Evolutionary conservation across 1,284 basidiomycete species (phyloP), one percentile per base, ranked within the genome.

Genomic region (Ceratobasidium sp.): DNA sequence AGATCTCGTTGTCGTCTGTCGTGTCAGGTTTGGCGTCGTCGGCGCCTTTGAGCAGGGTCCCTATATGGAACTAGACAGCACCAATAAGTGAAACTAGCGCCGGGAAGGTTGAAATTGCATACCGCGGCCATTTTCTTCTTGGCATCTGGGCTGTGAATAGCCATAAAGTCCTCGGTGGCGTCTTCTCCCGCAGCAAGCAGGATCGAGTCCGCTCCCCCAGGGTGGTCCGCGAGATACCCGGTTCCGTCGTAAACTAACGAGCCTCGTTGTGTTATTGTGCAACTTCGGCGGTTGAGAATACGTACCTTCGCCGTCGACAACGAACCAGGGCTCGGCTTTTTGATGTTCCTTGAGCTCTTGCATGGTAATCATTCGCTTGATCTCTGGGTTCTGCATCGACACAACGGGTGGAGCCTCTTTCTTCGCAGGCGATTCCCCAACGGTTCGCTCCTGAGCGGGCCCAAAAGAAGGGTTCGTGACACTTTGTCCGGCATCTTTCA

Each of bases 201-300:
- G 78, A 93, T 93, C 1, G 88, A 89, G 77, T 91, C 88, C 0
- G 86, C 85, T 2, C 92, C 91, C 20, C 92, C 92, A 0, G 91
- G 91, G 81, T 93, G 91, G 23, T 90, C 88, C 27, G 86, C 84
- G 48, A 92, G 84, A 82, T 89, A 92, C 1, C 82, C 83, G 0
- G 89, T 89, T 0, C 87, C 89, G 77, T 91, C 88, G 81, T 88
- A 88, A 20, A 88, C 89, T 73, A 59, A 18, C 27, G 27, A 30
- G 27, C 27, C 27, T 30, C 27, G 27, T 30, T 30, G 27, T 30
- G 27, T 30, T 30, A 30, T 30, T 30, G 27, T 30, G 27, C 27
- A 30, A 30, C 27, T 30, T 30, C 27, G 27, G 27, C 27, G 27
- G 27, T 30, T 30, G 27, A 30, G 27, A 30, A 54, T 27, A 48